phyloP scores from a whole-genome alignment of 139 green algal species.

The Chlorokybus atmophyticus region DNA sequence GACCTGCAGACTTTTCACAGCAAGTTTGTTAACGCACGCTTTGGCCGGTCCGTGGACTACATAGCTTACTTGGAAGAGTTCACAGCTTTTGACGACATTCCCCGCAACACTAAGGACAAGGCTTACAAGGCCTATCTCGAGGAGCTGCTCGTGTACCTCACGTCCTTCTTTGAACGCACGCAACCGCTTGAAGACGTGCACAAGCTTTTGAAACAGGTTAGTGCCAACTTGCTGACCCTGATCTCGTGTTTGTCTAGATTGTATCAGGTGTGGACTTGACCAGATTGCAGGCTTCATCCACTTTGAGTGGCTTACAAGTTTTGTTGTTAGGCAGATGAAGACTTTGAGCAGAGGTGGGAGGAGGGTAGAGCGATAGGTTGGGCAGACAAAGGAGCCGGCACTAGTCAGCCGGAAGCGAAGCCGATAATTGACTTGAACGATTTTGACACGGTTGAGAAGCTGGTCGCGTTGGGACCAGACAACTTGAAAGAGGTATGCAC shows the following conservation, averaged over 20 bases:
- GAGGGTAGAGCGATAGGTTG: constrained; percentile 49
- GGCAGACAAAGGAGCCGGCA: constrained; percentile 45
- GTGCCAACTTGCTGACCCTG: too few relatives aligned
- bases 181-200: constrained; percentile 54
- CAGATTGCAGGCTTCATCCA: too few relatives aligned
- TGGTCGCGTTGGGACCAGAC: constrained; percentile 32
- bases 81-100: constrained; percentile 9
- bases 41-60: constrained; percentile 52
- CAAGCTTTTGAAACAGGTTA: constrained; percentile 16
- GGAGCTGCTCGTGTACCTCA: constrained; percentile 59
- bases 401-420: not conserved
- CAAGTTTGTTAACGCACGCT: constrained; percentile 68
- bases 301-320: too few relatives aligned
- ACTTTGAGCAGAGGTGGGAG: constrained; percentile 56
- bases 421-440: constrained; percentile 41
- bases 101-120: constrained; percentile 16
- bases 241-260: too few relatives aligned
- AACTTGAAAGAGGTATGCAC: constrained; percentile 16
- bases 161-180: constrained; percentile 71
- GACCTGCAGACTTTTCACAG: constrained; percentile 73
- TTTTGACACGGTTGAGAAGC: constrained; percentile 59
- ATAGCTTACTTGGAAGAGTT: constrained; percentile 44
- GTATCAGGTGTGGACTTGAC: not conserved
- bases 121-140: constrained; percentile 27
- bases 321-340: constrained; percentile 39